phyloP scores from a whole-genome alignment of 2,329 filamentous ascomycete genomes.

The Neofusicoccum umdonicola region DNA sequence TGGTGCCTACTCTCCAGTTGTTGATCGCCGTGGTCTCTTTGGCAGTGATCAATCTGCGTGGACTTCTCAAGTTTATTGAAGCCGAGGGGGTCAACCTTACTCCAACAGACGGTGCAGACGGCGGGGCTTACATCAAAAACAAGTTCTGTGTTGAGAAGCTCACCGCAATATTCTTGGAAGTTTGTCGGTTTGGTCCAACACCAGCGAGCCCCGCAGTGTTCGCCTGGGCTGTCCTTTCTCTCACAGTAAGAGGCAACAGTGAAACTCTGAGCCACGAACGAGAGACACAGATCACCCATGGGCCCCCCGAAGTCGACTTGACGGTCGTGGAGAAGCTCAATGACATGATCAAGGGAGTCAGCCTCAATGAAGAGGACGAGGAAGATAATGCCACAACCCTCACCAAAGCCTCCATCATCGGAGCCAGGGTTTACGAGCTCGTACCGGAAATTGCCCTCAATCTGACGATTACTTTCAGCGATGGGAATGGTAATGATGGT shows the following conservation, averaged over 20 bases:
- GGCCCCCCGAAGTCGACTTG: background rate
- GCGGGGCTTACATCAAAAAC: slow-evolving; percentile 62
- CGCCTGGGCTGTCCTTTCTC: slow-evolving; percentile 70
- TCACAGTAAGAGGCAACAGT: slow-evolving; percentile 3
- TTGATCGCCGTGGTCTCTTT: slow-evolving; percentile 70
- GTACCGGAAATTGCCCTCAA: slow-evolving; percentile 1
- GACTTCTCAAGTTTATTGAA: slow-evolving; percentile 55
- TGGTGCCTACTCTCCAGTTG: slow-evolving; percentile 65
- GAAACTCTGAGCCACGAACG: slow-evolving; percentile 28
- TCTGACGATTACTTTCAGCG: background rate
- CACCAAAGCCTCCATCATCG: background rate
- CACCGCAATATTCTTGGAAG: slow-evolving; percentile 64
- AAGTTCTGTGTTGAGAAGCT: slow-evolving; percentile 68
- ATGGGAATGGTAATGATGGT: background rate
- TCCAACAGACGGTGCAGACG: slow-evolving; percentile 21
- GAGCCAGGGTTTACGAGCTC: background rate
- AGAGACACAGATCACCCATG: slow-evolving; percentile 25
- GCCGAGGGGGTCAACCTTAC: slow-evolving; percentile 19
- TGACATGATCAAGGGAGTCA: slow-evolving; percentile 4
- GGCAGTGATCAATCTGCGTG: slow-evolving; percentile 66
- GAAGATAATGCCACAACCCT: slow-evolving; percentile 3
- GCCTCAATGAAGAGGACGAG: slow-evolving; percentile 11
- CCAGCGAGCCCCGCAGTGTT: slow-evolving; percentile 73
- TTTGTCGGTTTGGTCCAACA: slow-evolving; percentile 44
- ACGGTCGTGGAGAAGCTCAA: slow-evolving; percentile 10